phyloP scores from a whole-genome alignment of 331 rosid species.

The Spiraea crenata region DNA sequence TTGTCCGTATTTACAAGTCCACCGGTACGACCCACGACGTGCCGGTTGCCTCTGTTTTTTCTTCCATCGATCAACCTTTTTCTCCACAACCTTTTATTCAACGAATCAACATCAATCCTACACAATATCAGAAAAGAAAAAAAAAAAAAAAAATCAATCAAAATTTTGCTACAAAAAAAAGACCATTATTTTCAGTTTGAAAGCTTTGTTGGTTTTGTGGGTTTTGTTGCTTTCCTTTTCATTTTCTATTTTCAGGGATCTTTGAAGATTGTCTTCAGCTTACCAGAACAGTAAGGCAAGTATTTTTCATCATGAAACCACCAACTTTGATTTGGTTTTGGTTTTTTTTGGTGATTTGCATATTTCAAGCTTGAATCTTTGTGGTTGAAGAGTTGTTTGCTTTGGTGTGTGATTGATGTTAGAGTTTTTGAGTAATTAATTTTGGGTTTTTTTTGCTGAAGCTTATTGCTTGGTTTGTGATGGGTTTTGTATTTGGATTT shows the following conservation, averaged over 20 bases:
- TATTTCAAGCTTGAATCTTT: conserved; percentile 9
- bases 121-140: conserved; percentile 19
- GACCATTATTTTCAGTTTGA: conserved; percentile 13
- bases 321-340: not conserved
- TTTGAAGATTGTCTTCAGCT: conserved; percentile 9
- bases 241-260: conserved; percentile 18
- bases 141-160: too few species aligned
- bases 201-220: conserved; percentile 17
- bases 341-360: not conserved
- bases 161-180: too few species aligned
- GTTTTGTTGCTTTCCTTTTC: conserved; percentile 18
- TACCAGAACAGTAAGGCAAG: conserved; percentile 33
- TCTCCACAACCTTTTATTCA: conserved; percentile 8
- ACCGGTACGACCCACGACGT: conserved; percentile 19
- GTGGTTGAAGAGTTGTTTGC: not conserved
- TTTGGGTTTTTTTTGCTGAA: not conserved
- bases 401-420: not conserved
- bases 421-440: not conserved
- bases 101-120: conserved; percentile 19
- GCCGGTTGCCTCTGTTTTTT: conserved; percentile 19
- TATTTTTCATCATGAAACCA: not conserved
- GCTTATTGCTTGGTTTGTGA: too few species aligned
- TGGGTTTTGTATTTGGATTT: not conserved
- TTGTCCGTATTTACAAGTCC: not conserved
- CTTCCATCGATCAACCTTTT: conserved; percentile 11